Conservation (phyloP, 495 filamentous ascomycete species). For the Neurospora sp. region DNA sequence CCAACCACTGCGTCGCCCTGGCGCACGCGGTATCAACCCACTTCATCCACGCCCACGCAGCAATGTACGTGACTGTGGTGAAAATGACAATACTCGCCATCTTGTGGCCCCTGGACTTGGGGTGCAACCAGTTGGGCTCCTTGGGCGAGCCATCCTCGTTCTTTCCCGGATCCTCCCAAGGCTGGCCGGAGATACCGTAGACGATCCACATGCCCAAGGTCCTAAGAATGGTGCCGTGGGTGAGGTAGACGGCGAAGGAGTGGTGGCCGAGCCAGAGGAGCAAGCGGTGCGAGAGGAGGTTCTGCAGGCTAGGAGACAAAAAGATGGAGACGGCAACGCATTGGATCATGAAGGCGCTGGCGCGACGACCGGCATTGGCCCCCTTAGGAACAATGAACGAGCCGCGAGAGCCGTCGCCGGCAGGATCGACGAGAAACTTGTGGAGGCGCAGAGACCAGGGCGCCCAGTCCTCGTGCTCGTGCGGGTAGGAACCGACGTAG, state of each 20-base stretch:
- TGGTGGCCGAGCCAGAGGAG: conserved; percentile 58
- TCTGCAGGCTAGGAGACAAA: conserved; percentile 45
- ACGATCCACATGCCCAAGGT: conserved; percentile 53
- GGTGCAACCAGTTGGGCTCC: conserved; percentile 22
- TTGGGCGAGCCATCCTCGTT: conserved; percentile 22
- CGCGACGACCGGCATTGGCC: conserved; percentile 42
- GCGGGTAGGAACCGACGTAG: conserved; percentile 49
- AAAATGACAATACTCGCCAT: conserved; percentile 17
- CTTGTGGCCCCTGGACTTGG: conserved; percentile 28
- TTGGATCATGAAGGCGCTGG: conserved; percentile 42
- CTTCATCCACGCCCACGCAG: conserved; percentile 52
- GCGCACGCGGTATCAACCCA: conserved; percentile 58
- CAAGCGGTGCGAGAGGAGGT: conserved; percentile 42
- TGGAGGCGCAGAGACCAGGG: conserved; percentile 46
- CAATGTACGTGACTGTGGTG: conserved; percentile 42
- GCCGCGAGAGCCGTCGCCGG: conserved; percentile 18
- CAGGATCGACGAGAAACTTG: conserved; percentile 10
- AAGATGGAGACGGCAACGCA: conserved; percentile 44
- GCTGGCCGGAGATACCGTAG: conserved; percentile 47
- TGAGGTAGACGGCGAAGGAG: conserved; percentile 58
- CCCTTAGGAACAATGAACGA: conserved; percentile 46
- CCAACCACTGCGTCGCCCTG: conserved; percentile 45
- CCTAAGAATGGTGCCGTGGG: conserved; percentile 54
- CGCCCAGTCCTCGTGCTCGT: conserved; percentile 46
- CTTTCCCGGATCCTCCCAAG: conserved; percentile 24